Percentiles rank a stretch among this genome's conserved stretches.
phyloP scores from a whole-genome alignment of 2,329 filamentous ascomycete species.

The Alternaria conjuncta region DNA sequence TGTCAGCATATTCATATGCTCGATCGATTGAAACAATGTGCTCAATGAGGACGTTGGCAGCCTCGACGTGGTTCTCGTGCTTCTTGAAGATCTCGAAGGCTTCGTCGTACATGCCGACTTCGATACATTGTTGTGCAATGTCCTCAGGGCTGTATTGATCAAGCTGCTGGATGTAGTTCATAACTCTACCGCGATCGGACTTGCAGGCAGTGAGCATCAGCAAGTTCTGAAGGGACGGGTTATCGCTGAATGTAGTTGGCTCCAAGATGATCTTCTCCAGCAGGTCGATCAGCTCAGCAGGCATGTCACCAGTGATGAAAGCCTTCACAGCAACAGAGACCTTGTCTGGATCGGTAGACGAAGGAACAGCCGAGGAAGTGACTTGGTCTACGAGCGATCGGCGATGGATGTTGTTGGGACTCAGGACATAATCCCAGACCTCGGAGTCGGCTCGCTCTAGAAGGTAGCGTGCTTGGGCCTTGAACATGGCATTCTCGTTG shows the following conservation, averaged over 20 bases:
- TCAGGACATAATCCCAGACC: conserved; percentile 94
- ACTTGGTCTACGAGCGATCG: conserved; percentile 95
- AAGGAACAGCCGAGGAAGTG: conserved; percentile 87
- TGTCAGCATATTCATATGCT: conserved; percentile 92
- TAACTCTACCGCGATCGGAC: conserved; percentile 91
- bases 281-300: conserved; percentile 92
- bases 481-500: conserved; percentile 99
- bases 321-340: conserved; percentile 93
- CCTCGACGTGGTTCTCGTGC: conserved; percentile 84
- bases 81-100: conserved; percentile 99
- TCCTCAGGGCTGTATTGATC: conserved; percentile 90
- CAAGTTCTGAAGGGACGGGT: conserved; percentile 93
- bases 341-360: conserved; percentile 86
- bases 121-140: conserved; percentile 90
- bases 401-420: conserved; percentile 93
- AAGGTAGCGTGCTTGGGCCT: conserved; percentile 93
- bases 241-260: conserved; percentile 98
- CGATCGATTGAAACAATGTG: conserved; percentile 98
- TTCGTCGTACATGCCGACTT: conserved; percentile 93
- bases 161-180: conserved; percentile 94
- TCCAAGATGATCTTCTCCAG: conserved; percentile 99
- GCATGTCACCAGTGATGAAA: conserved; percentile 89
- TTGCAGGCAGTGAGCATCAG: conserved; percentile 96
- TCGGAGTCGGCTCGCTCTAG: conserved; percentile 88
- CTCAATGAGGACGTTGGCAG: conserved; percentile 91